Conservation (phyloP, 495 filamentous ascomycete genomes). For the Trichoderma erinaceum region DNA sequence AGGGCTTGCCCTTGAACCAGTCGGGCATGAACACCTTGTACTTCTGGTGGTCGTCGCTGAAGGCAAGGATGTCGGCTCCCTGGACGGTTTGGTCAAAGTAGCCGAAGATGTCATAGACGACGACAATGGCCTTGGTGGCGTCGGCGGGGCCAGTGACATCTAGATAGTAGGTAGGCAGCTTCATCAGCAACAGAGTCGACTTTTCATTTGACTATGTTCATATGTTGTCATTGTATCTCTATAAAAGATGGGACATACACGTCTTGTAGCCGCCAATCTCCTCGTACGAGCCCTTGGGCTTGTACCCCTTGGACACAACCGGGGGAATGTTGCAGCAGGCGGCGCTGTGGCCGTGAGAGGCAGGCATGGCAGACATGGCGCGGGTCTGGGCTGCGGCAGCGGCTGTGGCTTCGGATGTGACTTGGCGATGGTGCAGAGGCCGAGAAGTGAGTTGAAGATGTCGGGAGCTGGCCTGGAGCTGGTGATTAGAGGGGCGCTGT, state of each 20-base stretch:
- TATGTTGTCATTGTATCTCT: background rate
- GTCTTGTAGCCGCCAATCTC: slow-evolving; percentile 61
- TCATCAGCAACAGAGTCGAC: background rate
- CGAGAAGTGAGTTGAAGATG: background rate
- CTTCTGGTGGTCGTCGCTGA: slow-evolving; percentile 45
- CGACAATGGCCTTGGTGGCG: slow-evolving; percentile 54
- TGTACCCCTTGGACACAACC: slow-evolving; percentile 55
- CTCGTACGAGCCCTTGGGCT: slow-evolving; percentile 58
- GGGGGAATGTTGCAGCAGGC: slow-evolving; percentile 72
- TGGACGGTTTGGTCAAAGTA: slow-evolving; percentile 63
- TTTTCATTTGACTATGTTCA: background rate
- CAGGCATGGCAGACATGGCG: slow-evolving; percentile 48
- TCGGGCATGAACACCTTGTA: slow-evolving; percentile 66
- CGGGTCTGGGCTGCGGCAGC: background rate
- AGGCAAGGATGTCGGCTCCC: slow-evolving; percentile 64
- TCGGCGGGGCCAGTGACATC: slow-evolving; percentile 56
- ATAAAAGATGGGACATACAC: slow-evolving; percentile 36
- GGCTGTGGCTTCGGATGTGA: background rate
- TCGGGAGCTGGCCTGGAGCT: background rate
- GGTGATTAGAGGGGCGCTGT: background rate
- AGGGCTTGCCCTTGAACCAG: slow-evolving; percentile 56
- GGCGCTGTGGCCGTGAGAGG: slow-evolving; percentile 48
- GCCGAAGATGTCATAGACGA: slow-evolving; percentile 69
- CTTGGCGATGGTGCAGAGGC: background rate
- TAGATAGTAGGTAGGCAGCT: slow-evolving; percentile 24